phyloP scores from a whole-genome alignment of 2,329 filamentous ascomycete species.

The Fusarium sp. region DNA sequence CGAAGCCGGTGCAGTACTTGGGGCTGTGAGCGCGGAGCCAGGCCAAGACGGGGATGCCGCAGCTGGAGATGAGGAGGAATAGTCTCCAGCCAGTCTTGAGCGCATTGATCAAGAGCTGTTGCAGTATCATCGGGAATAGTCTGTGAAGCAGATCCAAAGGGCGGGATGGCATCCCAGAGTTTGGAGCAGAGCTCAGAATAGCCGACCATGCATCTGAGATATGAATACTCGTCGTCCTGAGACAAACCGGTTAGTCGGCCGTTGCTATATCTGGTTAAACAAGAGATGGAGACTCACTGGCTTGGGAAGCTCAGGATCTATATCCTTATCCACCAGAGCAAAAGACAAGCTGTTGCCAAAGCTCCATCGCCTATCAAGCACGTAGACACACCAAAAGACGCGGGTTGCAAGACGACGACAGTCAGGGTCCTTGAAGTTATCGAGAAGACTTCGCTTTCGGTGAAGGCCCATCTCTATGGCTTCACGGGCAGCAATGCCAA shows the following conservation, averaged over 20 bases:
- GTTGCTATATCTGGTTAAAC: background rate
- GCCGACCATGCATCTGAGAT: conserved; percentile 60
- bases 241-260: background rate
- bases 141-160: conserved; percentile 50
- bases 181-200: conserved; percentile 60
- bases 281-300: conserved; percentile 45
- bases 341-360: conserved; percentile 64
- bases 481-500: conserved; percentile 59
- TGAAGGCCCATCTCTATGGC: conserved; percentile 63
- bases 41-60: conserved; percentile 52
- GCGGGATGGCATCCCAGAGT: conserved; percentile 58
- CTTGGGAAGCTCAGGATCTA: conserved; percentile 61
- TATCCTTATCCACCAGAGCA: conserved; percentile 60
- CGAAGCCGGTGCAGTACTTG: conserved; percentile 55
- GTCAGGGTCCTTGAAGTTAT: conserved; percentile 50
- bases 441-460: conserved; percentile 55
- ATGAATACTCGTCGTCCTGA: conserved; percentile 50
- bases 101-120: conserved; percentile 54
- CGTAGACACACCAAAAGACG: conserved; percentile 65
- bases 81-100: conserved; percentile 59
- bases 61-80: conserved; percentile 56
- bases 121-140: conserved; percentile 54
- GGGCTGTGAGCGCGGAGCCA: conserved; percentile 46
- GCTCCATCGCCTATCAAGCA: conserved; percentile 64
- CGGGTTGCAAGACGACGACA: conserved; percentile 48